Evolutionary conservation across 805 yeast species (phyloP), one percentile per base, ranked within the genome.

Genomic region (Candida morakotiae): DNA sequence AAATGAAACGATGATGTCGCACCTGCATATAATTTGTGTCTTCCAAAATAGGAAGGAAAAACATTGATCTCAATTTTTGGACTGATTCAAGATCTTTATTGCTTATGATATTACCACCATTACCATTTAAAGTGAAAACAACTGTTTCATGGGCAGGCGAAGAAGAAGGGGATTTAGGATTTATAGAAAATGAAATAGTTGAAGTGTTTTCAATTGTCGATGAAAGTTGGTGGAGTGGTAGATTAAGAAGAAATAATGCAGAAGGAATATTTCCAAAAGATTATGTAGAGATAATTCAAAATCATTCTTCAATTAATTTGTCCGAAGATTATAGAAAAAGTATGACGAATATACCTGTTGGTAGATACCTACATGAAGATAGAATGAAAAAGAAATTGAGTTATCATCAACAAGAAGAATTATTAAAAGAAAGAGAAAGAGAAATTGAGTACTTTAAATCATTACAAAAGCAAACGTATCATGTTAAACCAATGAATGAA

Each of bases 81-180:
- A 21, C 23, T 21, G 31, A 30, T 20, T 30, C 33, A 30, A 30
- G 33, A 21, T 30, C 33, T 30, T 30, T 21, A 9, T 15, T 32
- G 35, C 35, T 32, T 32, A 34, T 39, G 42, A 13, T 42, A 34
- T 38, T 51, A 35, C 74, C 73, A 22, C 61, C 64, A 20, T 65
- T 75, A 13, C 94, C 94, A 3, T 86, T 86, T 58, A 71, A 72
- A 53, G 95, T 83, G 22, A 77, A 76, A 53, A 93, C 98, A 8
- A 75, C 75, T 27, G 91, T 85, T 55, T 87, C 96, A 17, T 89
- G 96, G 96, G 81, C 96, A 15, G 98, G 96, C 11, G 88, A 87
- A 52, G 79, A 84, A 51, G 85, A 81, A 38, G 83, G 85, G 31
- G 97, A 93, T 54, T 69, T 93, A 29, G 98, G 98, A 1, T 93